Evolutionary conservation across 2,329 filamentous ascomycete genomes (phyloP), one percentile per base, ranked within the genome.

Genomic region (Juglanconis juglandina): DNA sequence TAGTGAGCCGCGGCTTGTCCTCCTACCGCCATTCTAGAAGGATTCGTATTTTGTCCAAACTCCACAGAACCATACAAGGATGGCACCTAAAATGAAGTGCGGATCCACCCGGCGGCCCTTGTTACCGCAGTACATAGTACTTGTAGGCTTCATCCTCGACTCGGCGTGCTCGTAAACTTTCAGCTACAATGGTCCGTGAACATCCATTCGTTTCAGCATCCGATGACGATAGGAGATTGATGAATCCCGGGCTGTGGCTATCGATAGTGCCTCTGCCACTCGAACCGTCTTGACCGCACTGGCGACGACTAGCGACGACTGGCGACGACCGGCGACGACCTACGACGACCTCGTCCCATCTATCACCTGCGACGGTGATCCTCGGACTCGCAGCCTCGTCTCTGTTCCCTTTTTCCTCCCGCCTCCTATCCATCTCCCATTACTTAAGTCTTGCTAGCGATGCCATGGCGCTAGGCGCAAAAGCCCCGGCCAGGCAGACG

Each of bases 381-480:
- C 39, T 42, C 10, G 39, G 39, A 42, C 5, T 42, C 7, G 4
- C 39, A 42, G 11, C 39, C 24, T 55, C 39, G 34, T 24, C 42
- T 35, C 11, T 37, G 39, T 7, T 30, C n/a, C 11, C 49, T 42
- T 35, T 24, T 3, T 8, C 14, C 37, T 44, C 7, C 30, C 34
- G 24, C 24, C 24, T 24, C 24, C 24, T 17, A 46, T 32, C 3
- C 7, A n/a, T 37, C 13, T 49, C 24, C 9, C 46, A 44, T 34
- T 30, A 9, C 6, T 44, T 52, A 34, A 48, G 46, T 24, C 37
- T 32, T 13, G n/a, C 24, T 35, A 32, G 50, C 32, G 17, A 63
- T 63, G 61, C 58, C 50, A 63, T 63, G 61, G 58, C 58, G 48
- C 17, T 63, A 58, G 58, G 61, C 54, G 34, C 58, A 42, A 52